Base-by-base conservation (phyloP, 106 monocot genomes). In the Dendrobium officinale region DNA sequence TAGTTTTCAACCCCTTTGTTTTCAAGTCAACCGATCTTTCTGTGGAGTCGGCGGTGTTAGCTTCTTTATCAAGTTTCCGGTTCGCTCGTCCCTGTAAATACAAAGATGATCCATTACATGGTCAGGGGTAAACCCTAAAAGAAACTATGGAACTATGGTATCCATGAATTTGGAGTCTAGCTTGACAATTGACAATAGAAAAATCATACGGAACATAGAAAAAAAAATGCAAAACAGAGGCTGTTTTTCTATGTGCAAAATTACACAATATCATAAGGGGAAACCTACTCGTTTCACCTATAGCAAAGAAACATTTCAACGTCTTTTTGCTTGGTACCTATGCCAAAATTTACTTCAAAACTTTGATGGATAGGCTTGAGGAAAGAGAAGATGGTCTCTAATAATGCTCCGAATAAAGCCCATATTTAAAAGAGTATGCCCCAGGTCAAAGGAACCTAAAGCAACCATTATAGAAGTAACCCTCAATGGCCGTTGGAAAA, bases 41-140 rank as follows among this genome's bases (percentile, higher is more conserved):
- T 55, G 47, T 22, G 18, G 75, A 49, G 6, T 78, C 75, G 24
- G 80, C 67, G 78, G 10, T 47, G 20, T 6, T 80, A 68, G 48
- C 20, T 29, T 66, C 78, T 48, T 79, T 73, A 3, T 59, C 24
- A 24, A 70, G 77, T 77, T 86, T 88, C 75, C 56, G 81, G 67
- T 67, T 88, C 40, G 49, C 72, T 18, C 83, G 88, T 45, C 82
- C 81, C 88, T 88, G 78, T 54, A 85, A 48, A 54, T 31, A 75
- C 17, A 20, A 10, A 79, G 54, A 78, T 55, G 3, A 56, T 26
- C 11, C 15, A 77, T 56, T 5, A 18, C 15, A 59, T 55, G 3
- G 22, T 9, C 29, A 70, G 13, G 4, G 37, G 7, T 18, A 68
- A 24, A 70, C 4, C 70, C 16, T 56, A 51, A 29, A 9, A 45